Evolutionary conservation across 2,329 filamentous ascomycete genomes (phyloP), one percentile per base, ranked within the genome.

Genomic region (Diaporthe sp.): DNA sequence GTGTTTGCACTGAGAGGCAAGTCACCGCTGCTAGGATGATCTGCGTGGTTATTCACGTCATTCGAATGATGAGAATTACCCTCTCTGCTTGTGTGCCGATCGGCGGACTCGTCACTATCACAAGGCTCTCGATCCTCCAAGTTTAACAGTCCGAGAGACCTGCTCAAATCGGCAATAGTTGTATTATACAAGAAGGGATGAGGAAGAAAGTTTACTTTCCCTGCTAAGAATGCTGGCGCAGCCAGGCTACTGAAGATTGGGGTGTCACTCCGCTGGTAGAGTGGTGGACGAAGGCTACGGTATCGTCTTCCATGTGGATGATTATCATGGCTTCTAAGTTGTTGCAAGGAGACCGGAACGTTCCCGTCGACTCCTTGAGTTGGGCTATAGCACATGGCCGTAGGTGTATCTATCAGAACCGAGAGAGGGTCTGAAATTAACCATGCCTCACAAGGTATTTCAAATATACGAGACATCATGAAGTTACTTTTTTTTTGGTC

Each of bases 1-100:
- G 67, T 37, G 6, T 74, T 58, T 6, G 46, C 37, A n/a, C 39
- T 49, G 19, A 59, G 58, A 31, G 58, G 58, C 5, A 55, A 65
- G 49, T 53, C n/a, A 34, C 34, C 10, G 17, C 31, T 37, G 25
- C 37, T 25, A 17, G n/a, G n/a, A 7, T 4, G 42, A 28, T 34
- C 17, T 73, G 37, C 19, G 2, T 34, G 2, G 15, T 42, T 8
- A 44, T 49, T 65, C 13, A 15, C 5, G 10, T 19, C 42, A 31
- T 57, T 49, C 7, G n/a, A 7, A 28, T 15, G 37, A 25, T 65
- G 13, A 13, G 25, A 17, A 8, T 46, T n/a, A 17, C 25, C 7
- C 5, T 65, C 34, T 65, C n/a, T 65, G 25, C 49, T 55, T 28
- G 10, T 39, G 7, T 34, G 2, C 9, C 9, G 25, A 4, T 25